These are phyloP conservation scores for Talaromyces verruculosus DNA, from an alignment of 2,329 filamentous ascomycete species.

Conservation along the genomic window DNA sequence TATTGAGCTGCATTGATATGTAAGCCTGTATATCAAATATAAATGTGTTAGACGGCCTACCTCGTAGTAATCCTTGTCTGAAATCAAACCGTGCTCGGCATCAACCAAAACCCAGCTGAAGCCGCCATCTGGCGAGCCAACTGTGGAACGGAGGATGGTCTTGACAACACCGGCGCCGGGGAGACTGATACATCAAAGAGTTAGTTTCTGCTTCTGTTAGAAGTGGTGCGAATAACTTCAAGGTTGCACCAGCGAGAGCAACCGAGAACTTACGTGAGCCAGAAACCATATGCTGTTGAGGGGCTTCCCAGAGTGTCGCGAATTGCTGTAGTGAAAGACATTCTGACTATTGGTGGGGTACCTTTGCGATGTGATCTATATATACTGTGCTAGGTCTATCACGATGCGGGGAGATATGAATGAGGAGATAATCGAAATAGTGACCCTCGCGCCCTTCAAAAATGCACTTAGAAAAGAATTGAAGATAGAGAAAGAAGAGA, in stretches of 20 bases:
- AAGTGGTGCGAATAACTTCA: not conserved
- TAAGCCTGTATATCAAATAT: too few species aligned
- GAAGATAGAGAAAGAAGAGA: not conserved
- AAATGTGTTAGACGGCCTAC: not conserved
- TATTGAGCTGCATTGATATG: constrained; percentile 40
- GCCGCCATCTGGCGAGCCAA: constrained; percentile 10
- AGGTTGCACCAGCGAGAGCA: not conserved
- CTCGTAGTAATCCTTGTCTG: constrained; percentile 21
- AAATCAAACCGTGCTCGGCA: constrained; percentile 21
- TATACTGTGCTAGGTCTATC: not conserved
- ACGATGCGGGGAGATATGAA: not conserved
- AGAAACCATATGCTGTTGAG: constrained; percentile 20
- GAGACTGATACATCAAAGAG: constrained; percentile 1
- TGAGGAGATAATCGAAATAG: not conserved
- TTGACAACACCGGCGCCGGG: constrained; percentile 18
- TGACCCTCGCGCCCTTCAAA: not conserved
- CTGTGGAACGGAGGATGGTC: constrained; percentile 19
- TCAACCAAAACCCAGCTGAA: constrained; percentile 21
- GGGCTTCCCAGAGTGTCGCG: constrained; percentile 11
- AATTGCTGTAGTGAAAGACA: constrained; percentile 21
- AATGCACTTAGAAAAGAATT: not conserved
- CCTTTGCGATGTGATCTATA: not conserved
- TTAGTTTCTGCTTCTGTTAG: not conserved
- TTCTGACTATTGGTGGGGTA: not conserved
- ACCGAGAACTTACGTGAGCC: constrained; percentile 18